Percentiles rank a stretch among this genome's conserved stretches.
phyloP scores from a whole-genome alignment of 306 rosid species.

The Cicer bijugum region DNA sequence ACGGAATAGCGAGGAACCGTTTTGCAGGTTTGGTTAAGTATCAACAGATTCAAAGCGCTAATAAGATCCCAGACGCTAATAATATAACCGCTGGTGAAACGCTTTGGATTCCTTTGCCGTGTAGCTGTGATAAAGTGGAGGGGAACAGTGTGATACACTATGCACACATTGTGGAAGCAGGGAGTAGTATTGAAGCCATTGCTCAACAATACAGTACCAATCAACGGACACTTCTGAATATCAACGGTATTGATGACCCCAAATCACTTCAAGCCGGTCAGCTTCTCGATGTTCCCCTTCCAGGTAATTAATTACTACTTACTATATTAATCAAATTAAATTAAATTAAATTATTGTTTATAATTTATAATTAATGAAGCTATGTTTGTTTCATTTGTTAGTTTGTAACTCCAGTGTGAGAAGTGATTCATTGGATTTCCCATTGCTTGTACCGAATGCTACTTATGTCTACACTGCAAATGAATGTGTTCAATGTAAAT shows the following conservation, averaged over 20 bases:
- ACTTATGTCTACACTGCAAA: constrained; percentile 65
- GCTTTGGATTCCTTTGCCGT: constrained; percentile 77
- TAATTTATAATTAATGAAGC: background rate
- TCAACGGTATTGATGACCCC: constrained; percentile 59
- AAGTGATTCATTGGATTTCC: constrained; percentile 57
- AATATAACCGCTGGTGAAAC: constrained; percentile 46
- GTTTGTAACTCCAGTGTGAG: constrained; percentile 66
- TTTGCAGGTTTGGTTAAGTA: constrained; percentile 54
- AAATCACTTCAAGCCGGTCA: constrained; percentile 52
- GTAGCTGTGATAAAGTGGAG: constrained; percentile 80
- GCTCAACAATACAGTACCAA: constrained; percentile 57
- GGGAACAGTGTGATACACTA: constrained; percentile 64
- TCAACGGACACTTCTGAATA: constrained; percentile 42
- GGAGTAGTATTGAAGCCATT: constrained; percentile 47
- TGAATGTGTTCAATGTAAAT: constrained; percentile 70
- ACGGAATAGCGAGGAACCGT: constrained; percentile 49
- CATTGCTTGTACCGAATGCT: constrained; percentile 60
- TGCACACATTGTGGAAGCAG: constrained; percentile 43
- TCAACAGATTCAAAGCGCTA: constrained; percentile 52
- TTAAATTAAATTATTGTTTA: too few species aligned
- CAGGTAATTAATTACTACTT: constrained; percentile 48
- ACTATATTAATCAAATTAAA: background rate
- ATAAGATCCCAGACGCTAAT: constrained; percentile 27
- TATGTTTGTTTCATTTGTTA: constrained; percentile 38
- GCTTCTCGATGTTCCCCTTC: constrained; percentile 82